Evolutionary conservation across 345 rosid genomes (phyloP).

Genomic region (Linum lewisii): DNA sequence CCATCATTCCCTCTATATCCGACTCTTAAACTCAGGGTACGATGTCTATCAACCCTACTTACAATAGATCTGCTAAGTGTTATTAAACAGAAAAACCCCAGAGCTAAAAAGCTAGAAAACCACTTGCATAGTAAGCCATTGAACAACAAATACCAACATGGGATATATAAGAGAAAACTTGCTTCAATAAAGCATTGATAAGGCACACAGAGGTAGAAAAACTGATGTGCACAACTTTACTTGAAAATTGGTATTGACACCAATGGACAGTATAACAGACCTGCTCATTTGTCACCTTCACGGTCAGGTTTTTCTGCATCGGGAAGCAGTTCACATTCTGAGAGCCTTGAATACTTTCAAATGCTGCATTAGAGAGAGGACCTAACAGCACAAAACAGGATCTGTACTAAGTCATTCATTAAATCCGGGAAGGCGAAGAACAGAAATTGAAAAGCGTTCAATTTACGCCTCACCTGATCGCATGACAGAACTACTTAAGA

Average conservation of each 20-base stretch:
- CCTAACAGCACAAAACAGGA: conserved; percentile 26
- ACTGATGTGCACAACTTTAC: background rate
- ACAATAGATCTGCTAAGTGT: background rate
- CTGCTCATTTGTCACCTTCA: conserved; percentile 79
- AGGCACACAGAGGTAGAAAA: background rate
- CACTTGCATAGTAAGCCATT: background rate
- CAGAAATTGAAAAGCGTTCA: background rate
- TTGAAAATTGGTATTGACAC: background rate
- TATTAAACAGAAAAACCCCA: background rate
- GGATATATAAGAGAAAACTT: background rate
- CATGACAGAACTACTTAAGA: conserved; percentile 34
- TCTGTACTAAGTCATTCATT: conserved; percentile 7
- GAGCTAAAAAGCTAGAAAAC: conserved; percentile 1
- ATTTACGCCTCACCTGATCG: conserved; percentile 40
- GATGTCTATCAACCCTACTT: no score
- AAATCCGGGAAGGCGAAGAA: background rate
- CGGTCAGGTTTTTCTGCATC: conserved; percentile 56
- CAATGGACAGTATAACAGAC: conserved; percentile 22
- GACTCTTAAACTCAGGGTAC: no score
- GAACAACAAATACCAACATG: background rate
- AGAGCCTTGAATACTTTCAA: conserved; percentile 33
- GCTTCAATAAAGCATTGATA: background rate
- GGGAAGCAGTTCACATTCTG: conserved; percentile 73
- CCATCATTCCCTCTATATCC: no score
- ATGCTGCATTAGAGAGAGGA: conserved; percentile 45